Base-by-base conservation (phyloP, 805 yeast species). In the Ogataea ganodermae region DNA sequence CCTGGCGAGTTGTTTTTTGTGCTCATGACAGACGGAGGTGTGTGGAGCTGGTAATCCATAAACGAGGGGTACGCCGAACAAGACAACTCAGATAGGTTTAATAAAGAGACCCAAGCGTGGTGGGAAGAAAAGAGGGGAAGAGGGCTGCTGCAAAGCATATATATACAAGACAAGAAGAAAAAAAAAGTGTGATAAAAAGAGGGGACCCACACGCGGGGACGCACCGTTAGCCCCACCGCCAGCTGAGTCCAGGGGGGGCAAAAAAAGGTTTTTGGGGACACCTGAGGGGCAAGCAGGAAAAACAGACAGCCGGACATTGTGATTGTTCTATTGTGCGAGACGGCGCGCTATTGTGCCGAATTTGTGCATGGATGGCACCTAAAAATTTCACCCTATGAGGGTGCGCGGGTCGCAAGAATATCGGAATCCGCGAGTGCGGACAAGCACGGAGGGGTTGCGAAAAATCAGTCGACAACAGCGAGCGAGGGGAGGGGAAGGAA, bases 21-120 rank as follows among this genome's bases (percentile, higher is more conserved):
- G 30, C 39, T 45, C 53, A 48, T 48, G 18, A 40, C 32, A 4
- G 54, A 43, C 26, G 49, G 46, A 13, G 56, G 52, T 6, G 54
- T 44, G 38, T 51, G 51, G 10, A 48, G 30, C 28, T 55, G 56
- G n/a, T 32, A 51, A 17, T 52, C 56, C 58, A 55, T 50, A 27
- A 16, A n/a, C 17, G 5, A 27, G 12, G 37, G 37, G 18, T n/a
- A n/a, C 8, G 24, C 8, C 24, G 8, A 22, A 22, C 8, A 8
- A 22, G 24, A 22, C 8, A 22, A 6, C 24, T 8, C 24, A 22
- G 24, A 6, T 22, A 22, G n/a, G 17, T 30, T 30, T 4, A 13
- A 30, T 6, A 12, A n/a, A n/a, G 14, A 12, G 33, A 30, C 14
- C 13, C 18, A 22, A 22, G 23, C 13, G 17, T 4, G 13, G 31